Evolutionary conservation across 495 filamentous ascomycete genomes (phyloP), one percentile per base, ranked within the genome.

Genomic region (Zalerion maritima): DNA sequence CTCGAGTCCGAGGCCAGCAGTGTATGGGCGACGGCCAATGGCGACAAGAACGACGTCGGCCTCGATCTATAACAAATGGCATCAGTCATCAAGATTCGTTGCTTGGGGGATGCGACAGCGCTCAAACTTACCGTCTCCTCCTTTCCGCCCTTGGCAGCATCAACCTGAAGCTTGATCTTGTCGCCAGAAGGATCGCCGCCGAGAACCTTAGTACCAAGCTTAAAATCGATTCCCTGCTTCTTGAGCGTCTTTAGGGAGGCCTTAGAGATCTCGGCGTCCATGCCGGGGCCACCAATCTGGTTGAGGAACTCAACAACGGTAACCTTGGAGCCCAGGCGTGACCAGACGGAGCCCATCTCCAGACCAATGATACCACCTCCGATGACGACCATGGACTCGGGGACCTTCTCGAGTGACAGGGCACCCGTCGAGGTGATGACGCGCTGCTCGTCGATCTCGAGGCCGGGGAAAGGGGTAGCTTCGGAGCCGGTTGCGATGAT

Each of bases 281-380:
- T 97, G 35, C 89, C 89, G 31, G 89, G 89, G 23, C 89, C 89
- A 55, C 89, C 89, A 45, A 97, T 97, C 62, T 92, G 84, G 41
- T 78, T 73, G 23, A 97, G 64, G 62, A 87, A 97, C 57, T 97
- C 89, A 22, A 97, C 85, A 22, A 96, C 84, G 34, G 89, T 97
- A 28, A 97, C 89, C 53, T 97, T 76, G 40, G 86, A 56, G 37
- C 89, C 89, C 34, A 97, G 64, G 43, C 89, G 67, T 17, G 82
- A 87, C 89, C 89, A 97, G 15, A 97, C 89, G 22, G 91, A 96
- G 24, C 78, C 87, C 89, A 97, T 96, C 63, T 97, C 89, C 21
- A 97, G 72, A 52, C 89, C 89, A 49, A 97, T 97, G 54, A 97
- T 97, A 54, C 89, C 89, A 53, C 89, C 89, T 41, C 89, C 89